Evolutionary conservation across 352 stramenopile genomes (phyloP), one percentile per base, ranked within the genome.

Genomic region (Globisporangium polare): DNA sequence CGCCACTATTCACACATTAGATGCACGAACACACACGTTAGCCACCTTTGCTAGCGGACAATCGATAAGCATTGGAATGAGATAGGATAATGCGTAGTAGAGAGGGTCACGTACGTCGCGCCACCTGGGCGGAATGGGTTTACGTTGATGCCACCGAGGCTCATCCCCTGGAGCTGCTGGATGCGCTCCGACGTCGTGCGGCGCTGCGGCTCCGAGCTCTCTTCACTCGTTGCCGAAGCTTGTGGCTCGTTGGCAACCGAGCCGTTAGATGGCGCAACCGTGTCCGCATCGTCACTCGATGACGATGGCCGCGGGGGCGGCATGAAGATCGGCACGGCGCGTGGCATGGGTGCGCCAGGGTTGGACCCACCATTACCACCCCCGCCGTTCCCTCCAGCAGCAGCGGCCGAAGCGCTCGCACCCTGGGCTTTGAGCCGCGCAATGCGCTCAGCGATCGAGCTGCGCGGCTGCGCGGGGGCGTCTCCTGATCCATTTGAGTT

Each of bases 101-200:
- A 2, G 31, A 18, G 10, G 13, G 13, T 13, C 18, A 77, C 64
- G 46, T 45, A 73, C 62, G 55, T 56, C 43, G 68, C 53, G 6
- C 68, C 71, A 8, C 78, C 74, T 22, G 79, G 63, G 37, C 83
- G 76, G 55, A 95, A 95, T 5, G 83, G 77, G 67, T 94, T 95
- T 52, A 95, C 75, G 61, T 91, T 91, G 62, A 95, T 90, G 3
- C 77, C 86, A 4, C 79, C 86, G n/a, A 93, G 60, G 65, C 69
- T 55, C 49, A 41, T 93, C 5, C 84, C 84, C 66, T 95, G 84
- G 8, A 95, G 59, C 58, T 90, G 74, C 54, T 89, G 75, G 63
- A 95, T 93, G 53, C 81, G 77, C 62, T 75, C 74, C 35, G 76
- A 75, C 53, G 50, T 73, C 75, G 65, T 77, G 55, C 53, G 67